A percentile compares a stretch with the other conserved stretches of the same genome.
phyloP scores from a whole-genome alignment of 2,329 filamentous ascomycete genomes.

The Fusarium poae region DNA sequence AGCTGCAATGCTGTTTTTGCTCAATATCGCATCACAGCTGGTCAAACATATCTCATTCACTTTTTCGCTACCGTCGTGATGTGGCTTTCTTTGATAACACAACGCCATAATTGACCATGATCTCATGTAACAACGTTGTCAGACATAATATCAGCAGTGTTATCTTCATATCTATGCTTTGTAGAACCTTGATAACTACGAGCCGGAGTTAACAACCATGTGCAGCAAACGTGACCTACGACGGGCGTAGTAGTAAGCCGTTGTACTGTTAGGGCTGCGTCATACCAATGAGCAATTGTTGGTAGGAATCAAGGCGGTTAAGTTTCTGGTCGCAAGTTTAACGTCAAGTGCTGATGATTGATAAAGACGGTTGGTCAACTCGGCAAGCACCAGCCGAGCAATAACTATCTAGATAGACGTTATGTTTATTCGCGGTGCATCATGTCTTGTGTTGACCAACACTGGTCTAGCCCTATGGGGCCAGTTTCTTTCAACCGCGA shows the following conservation, averaged over 20 bases:
- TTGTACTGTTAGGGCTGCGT: not conserved
- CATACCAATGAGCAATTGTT: slow-evolving; percentile 12
- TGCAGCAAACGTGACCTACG: slow-evolving; percentile 36
- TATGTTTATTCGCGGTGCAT: slow-evolving; percentile 12
- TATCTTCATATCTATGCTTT: not conserved
- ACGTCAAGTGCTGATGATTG: slow-evolving; percentile 8
- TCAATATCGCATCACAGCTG: slow-evolving; percentile 26
- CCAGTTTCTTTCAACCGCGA: slow-evolving; percentile 6
- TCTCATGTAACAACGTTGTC: not conserved
- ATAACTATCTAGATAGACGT: too few species aligned
- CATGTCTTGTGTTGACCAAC: not conserved
- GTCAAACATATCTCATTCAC: slow-evolving; percentile 3
- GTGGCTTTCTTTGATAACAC: not conserved
- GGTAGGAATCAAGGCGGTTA: slow-evolving; percentile 16
- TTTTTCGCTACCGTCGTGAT: not conserved
- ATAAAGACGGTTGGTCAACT: slow-evolving; percentile 22
- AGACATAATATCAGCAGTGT: not conserved
- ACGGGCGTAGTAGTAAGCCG: slow-evolving; percentile 23
- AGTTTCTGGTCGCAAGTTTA: slow-evolving; percentile 11
- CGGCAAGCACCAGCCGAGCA: slow-evolving; percentile 34
- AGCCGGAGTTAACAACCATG: slow-evolving; percentile 27
- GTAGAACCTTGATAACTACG: slow-evolving; percentile 15
- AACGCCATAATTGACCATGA: not conserved
- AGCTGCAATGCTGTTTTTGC: slow-evolving; percentile 1
- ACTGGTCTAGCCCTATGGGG: slow-evolving; percentile 21